Evolutionary conservation across 805 yeast species (phyloP).

Genomic region (Maudiozyma saulgeensis): DNA sequence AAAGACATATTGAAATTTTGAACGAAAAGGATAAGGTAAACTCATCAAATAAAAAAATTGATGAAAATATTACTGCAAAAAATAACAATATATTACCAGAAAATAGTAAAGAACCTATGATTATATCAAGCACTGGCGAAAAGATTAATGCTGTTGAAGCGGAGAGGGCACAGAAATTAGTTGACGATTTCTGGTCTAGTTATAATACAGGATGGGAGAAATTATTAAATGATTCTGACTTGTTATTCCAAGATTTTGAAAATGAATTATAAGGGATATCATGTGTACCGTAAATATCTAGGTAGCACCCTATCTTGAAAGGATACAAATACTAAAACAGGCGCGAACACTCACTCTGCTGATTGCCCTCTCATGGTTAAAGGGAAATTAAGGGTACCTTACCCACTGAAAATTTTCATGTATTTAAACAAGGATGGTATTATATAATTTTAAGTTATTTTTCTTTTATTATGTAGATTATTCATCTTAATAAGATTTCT

Average conservation of each 20-base stretch:
- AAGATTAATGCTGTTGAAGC: conserved; percentile 1
- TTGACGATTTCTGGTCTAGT: conserved; percentile 19
- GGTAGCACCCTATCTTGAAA: too few relatives aligned
- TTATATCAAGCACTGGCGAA: background rate
- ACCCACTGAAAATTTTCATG: too few relatives aligned
- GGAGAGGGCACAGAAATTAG: conserved; percentile 9
- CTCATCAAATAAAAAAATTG: background rate
- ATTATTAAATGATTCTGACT: conserved; percentile 7
- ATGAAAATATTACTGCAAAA: too few relatives aligned
- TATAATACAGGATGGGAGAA: conserved; percentile 19
- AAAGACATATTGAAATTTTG: background rate
- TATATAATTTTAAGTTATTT: too few relatives aligned
- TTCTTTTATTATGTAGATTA: too few relatives aligned
- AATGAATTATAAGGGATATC: background rate
- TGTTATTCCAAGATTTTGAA: conserved; percentile 1
- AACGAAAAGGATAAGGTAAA: background rate
- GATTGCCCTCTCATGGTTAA: background rate
- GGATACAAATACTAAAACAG: too few relatives aligned
- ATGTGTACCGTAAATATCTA: too few relatives aligned
- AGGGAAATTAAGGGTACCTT: background rate
- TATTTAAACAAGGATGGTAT: too few relatives aligned
- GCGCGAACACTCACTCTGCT: background rate
- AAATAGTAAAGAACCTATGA: background rate
- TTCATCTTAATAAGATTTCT: too few relatives aligned
- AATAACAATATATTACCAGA: background rate